A percentile compares a stretch with the other conserved stretches of the same genome.
Conservation (phyloP, 257 asterid species). For the Solanum corneliomulleri region DNA sequence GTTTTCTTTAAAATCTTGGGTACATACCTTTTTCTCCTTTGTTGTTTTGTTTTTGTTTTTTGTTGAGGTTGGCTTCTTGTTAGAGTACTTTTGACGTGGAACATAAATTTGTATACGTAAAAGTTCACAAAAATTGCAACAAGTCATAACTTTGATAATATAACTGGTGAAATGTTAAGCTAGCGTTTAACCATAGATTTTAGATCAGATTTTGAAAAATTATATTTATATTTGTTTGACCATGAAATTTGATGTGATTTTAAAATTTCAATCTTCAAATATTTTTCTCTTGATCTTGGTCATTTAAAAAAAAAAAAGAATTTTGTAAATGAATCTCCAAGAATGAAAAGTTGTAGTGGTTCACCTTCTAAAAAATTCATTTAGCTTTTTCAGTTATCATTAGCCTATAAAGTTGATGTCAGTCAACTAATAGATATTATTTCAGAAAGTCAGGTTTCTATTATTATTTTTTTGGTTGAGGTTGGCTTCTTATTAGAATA, state of each 20-base stretch:
- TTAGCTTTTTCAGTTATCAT: not conserved
- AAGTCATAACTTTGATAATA: not conserved
- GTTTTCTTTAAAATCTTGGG: not conserved
- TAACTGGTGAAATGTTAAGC: not conserved
- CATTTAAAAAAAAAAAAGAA: too few species aligned
- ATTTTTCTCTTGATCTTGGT: too few species aligned
- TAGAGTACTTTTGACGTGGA: not conserved
- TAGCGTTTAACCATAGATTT: not conserved
- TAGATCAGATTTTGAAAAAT: too few species aligned
- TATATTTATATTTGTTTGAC: not conserved
- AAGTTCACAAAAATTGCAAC: not conserved
- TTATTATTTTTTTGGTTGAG: not conserved
- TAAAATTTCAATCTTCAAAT: too few species aligned
- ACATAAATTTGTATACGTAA: not conserved
- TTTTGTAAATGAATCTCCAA: too few species aligned
- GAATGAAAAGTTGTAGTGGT: too few species aligned
- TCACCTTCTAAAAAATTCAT: too few species aligned
- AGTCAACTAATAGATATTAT: too few species aligned
- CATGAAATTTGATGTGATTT: not conserved
- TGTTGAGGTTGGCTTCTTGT: not conserved
- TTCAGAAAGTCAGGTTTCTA: too few species aligned
- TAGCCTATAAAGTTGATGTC: not conserved
- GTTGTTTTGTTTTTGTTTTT: not conserved
- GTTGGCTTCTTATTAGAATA: not conserved
- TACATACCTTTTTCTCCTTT: not conserved